These are phyloP conservation scores for Triticum monococcum DNA, from an alignment of 176 grass and related monocot genomes.

Conservation along the genomic window DNA sequence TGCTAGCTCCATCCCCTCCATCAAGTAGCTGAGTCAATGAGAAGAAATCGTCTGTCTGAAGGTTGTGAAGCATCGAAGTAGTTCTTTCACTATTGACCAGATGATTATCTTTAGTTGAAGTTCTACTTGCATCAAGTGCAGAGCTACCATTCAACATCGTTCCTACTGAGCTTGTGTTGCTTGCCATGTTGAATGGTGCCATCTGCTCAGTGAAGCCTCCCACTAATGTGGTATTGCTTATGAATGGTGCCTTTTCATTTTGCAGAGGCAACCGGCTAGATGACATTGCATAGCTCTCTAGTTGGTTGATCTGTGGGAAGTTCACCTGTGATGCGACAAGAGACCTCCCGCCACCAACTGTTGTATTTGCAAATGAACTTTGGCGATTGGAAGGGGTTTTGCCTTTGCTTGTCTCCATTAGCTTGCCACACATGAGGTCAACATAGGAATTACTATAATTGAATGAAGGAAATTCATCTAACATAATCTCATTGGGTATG, in stretches of 20 bases:
- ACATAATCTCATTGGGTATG: not conserved
- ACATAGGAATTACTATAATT: not conserved
- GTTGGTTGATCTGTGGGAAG: not conserved
- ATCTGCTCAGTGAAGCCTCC: not conserved
- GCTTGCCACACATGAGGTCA: not conserved
- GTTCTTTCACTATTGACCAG: conserved; percentile 5
- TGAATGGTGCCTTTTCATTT: not conserved
- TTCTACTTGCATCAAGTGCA: not conserved
- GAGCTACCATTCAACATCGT: not conserved
- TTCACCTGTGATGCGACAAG: not conserved
- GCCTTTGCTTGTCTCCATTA: not conserved
- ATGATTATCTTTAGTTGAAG: not conserved
- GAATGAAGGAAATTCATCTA: not conserved
- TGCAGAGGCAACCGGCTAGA: not conserved
- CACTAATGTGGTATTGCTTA: not conserved
- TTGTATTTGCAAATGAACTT: not conserved
- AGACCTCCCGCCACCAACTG: not conserved
- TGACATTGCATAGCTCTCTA: not conserved
- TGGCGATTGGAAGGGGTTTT: not conserved
- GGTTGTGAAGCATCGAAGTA: not conserved
- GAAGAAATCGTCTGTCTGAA: not conserved
- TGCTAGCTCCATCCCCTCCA: not conserved
- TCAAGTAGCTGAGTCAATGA: not conserved
- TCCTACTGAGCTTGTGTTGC: not conserved
- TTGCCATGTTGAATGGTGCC: not conserved